Percentiles rank a stretch among this genome's conserved stretches.
Evolutionary conservation across 352 stramenopile species (phyloP).

Genomic region (Globisporangium megalacanthum): DNA sequence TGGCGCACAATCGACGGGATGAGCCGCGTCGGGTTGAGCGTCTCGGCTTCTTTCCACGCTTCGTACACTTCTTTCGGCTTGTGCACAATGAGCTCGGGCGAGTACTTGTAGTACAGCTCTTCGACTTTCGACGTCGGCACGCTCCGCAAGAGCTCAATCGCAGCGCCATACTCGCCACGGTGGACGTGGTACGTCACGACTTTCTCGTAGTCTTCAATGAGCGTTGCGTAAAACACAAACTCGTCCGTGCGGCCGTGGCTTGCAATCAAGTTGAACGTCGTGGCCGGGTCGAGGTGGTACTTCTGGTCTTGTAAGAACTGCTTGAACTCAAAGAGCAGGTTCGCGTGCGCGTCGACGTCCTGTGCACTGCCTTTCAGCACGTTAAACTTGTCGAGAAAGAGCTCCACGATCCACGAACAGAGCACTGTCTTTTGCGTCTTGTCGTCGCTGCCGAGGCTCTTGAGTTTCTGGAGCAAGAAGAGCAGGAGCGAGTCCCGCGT

Average conservation of each 20-base stretch:
- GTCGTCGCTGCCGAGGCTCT: slow-evolving; percentile 66
- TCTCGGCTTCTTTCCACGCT: slow-evolving; percentile 87
- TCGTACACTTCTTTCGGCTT: slow-evolving; percentile 90
- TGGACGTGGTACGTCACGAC: slow-evolving; percentile 92
- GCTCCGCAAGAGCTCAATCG: slow-evolving; percentile 85
- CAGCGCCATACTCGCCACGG: slow-evolving; percentile 83
- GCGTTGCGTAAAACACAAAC: slow-evolving; percentile 88
- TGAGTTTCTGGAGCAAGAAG: slow-evolving; percentile 89
- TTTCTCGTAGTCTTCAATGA: slow-evolving; percentile 94
- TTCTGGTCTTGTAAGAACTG: slow-evolving; percentile 90
- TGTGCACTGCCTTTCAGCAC: slow-evolving; percentile 75
- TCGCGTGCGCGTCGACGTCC: slow-evolving; percentile 82
- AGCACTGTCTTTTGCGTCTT: slow-evolving; percentile 92
- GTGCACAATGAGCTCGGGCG: slow-evolving; percentile 88
- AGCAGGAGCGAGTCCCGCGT: slow-evolving; percentile 76
- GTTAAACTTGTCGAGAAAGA: slow-evolving; percentile 91
- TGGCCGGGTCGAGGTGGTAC: slow-evolving; percentile 78
- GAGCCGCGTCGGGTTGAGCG: slow-evolving; percentile 87
- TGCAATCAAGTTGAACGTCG: slow-evolving; percentile 90
- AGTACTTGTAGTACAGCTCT: slow-evolving; percentile 94
- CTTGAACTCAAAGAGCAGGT: slow-evolving; percentile 89
- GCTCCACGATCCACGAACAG: slow-evolving; percentile 91
- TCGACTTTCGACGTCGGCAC: slow-evolving; percentile 90
- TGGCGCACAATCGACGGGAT: slow-evolving; percentile 92
- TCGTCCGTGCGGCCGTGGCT: slow-evolving; percentile 91